Evolutionary conservation across 345 rosid species (phyloP).

Genomic region (Bruguiera sexangula): DNA sequence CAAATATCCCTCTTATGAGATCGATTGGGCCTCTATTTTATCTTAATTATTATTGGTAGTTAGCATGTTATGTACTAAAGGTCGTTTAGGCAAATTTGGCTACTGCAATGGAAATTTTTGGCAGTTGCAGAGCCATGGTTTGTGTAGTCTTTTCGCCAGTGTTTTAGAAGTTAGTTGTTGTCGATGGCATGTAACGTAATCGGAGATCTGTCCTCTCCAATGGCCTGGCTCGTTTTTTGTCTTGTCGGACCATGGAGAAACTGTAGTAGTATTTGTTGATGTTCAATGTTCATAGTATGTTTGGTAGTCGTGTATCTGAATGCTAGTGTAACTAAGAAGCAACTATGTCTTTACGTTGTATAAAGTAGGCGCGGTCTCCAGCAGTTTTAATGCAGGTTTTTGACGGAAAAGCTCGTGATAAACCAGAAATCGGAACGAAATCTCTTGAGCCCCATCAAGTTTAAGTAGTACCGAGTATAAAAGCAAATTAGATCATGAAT

Average conservation of each 20-base stretch:
- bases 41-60: slow-evolving; percentile 3
- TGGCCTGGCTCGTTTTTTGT: slow-evolving; percentile 33
- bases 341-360: no score
- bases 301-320: not conserved
- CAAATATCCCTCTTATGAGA: slow-evolving; percentile 32
- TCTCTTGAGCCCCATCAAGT: not conserved
- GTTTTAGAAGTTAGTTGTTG: not conserved
- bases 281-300: not conserved
- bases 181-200: slow-evolving; percentile 5
- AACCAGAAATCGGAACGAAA: not conserved
- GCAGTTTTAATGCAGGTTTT: not conserved
- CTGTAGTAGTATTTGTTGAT: not conserved
- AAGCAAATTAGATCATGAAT: no score
- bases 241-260: slow-evolving; percentile 22
- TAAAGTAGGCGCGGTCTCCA: not conserved
- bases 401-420: not conserved
- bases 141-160: not conserved
- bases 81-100: not conserved
- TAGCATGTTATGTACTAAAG: not conserved
- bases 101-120: slow-evolving; percentile 29
- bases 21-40: slow-evolving; percentile 31
- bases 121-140: slow-evolving; percentile 22
- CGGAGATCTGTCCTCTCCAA: slow-evolving; percentile 7
- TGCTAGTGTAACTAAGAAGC: not conserved
- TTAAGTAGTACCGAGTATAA: not conserved